phyloP scores from a whole-genome alignment of 192 early-diverging fungal genomes.

The Coemansia sp. region DNA sequence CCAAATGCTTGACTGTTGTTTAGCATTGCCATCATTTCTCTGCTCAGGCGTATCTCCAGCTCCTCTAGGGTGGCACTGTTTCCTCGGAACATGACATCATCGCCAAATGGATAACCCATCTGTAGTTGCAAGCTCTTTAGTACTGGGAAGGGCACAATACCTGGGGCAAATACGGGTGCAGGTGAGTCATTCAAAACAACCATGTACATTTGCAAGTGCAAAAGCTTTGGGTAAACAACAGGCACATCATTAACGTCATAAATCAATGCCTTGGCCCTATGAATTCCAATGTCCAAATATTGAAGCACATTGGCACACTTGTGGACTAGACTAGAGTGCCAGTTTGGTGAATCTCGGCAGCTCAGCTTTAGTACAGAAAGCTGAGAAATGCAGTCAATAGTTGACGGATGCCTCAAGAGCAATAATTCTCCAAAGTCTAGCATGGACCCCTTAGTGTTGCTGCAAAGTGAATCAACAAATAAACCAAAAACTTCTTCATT shows the following conservation, averaged over 20 bases:
- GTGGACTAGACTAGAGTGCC: not conserved
- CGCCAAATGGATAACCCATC: not conserved
- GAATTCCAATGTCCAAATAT: not conserved
- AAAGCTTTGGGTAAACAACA: conserved; percentile 9
- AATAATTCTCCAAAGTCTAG: not conserved
- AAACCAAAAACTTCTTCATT: not conserved
- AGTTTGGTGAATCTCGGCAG: not conserved
- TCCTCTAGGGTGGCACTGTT: conserved; percentile 5
- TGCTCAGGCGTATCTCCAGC: not conserved
- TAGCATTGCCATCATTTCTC: not conserved
- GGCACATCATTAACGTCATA: not conserved
- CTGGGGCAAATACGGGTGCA: not conserved
- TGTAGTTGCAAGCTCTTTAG: not conserved
- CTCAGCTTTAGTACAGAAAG: not conserved
- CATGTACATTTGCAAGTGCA: not conserved
- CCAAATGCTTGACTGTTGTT: not conserved
- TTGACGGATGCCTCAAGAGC: not conserved
- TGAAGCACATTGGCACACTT: not conserved
- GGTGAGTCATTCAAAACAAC: not conserved
- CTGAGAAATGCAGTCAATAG: not conserved
- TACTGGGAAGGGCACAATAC: conserved; percentile 1
- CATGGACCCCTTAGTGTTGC: not conserved
- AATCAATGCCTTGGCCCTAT: not conserved
- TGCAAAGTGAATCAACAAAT: not conserved
- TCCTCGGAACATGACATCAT: conserved; percentile 17